These are phyloP conservation scores for Crithidia mellificae DNA, from an alignment of 208 protist species.

Conservation along the genomic window DNA sequence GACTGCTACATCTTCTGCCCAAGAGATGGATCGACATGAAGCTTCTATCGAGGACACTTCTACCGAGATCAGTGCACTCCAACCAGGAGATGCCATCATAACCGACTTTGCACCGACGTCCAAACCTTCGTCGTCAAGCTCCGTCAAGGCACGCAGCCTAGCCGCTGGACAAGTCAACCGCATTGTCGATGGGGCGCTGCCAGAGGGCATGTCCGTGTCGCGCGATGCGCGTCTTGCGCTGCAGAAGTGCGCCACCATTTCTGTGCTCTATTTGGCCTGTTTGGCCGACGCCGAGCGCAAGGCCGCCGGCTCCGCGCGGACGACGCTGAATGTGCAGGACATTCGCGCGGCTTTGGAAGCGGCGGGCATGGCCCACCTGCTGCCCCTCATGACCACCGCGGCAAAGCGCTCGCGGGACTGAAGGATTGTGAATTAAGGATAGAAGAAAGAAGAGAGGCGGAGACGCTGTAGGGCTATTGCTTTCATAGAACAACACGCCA, in stretches of 20 bases:
- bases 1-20: background rate
- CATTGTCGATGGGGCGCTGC: slow-evolving; percentile 53
- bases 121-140: background rate
- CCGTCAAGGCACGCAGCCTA: slow-evolving; percentile 39
- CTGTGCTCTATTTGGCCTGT: slow-evolving; percentile 71
- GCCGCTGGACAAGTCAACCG: slow-evolving; percentile 79
- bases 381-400: slow-evolving; percentile 51
- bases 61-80: background rate
- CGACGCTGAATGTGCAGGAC: slow-evolving; percentile 69
- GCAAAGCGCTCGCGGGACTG: slow-evolving; percentile 51
- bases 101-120: background rate
- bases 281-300: slow-evolving; percentile 70
- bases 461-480: background rate
- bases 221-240: slow-evolving; percentile 70
- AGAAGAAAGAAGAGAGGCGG: too few relatives aligned
- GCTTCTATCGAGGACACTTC: background rate
- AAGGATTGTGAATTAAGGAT: background rate
- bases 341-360: slow-evolving; percentile 63
- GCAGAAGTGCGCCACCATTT: slow-evolving; percentile 77
- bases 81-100: background rate
- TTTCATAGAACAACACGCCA: background rate
- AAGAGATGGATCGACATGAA: background rate
- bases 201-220: slow-evolving; percentile 64
- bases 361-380: slow-evolving; percentile 70
- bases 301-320: slow-evolving; percentile 42